Evolutionary conservation across 2,329 filamentous ascomycete species (phyloP).

Genomic region (Apiospora rasikravindrae): DNA sequence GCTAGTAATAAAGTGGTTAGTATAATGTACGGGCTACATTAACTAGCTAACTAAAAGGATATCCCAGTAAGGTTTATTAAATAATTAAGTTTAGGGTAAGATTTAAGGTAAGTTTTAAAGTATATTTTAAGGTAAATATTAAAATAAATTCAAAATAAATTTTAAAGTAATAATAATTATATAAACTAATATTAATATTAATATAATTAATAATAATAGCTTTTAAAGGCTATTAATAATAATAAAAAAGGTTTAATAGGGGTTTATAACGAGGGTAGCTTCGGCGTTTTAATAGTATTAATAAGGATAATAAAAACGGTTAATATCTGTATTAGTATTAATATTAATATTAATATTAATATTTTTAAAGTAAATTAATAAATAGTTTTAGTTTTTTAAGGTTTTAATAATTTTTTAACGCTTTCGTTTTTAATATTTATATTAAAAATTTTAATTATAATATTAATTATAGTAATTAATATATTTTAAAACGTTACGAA

Average conservation of each 20-base stretch:
- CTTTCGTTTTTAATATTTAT: not conserved
- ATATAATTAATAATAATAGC: not conserved
- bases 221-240: not conserved
- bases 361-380: not conserved
- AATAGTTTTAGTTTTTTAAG: not conserved
- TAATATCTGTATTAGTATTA: too few species aligned
- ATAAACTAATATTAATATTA: not conserved
- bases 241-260: not conserved
- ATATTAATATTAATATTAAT: not conserved
- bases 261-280: not conserved
- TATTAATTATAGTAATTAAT: not conserved
- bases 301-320: not conserved
- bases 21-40: too few species aligned
- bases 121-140: not conserved
- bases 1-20: too few species aligned
- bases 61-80: too few species aligned
- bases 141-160: not conserved
- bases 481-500: not conserved
- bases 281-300: not conserved
- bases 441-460: not conserved
- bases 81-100: too few species aligned
- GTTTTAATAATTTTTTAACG: not conserved
- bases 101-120: not conserved
- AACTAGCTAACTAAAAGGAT: too few species aligned
- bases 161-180: not conserved